These are phyloP conservation scores for Podospora didyma DNA, from an alignment of 495 filamentous ascomycete species.

Conservation along the genomic window DNA sequence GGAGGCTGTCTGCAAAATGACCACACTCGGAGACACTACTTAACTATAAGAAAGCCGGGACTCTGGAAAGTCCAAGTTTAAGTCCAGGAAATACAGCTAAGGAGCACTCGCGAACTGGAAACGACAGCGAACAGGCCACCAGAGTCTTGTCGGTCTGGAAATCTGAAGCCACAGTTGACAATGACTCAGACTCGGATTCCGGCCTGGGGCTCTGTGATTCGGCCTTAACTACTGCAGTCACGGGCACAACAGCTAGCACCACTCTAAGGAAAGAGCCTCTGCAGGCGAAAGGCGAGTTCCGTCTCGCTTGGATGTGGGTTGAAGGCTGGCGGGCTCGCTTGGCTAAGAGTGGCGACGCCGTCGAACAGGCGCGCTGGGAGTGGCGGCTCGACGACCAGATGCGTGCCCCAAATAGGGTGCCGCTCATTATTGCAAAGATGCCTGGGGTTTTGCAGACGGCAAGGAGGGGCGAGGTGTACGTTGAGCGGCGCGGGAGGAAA, in stretches of 20 bases:
- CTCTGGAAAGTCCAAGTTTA: too few species aligned
- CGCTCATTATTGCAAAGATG: conserved; percentile 4
- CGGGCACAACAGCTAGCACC: too few species aligned
- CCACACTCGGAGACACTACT: conserved; percentile 24
- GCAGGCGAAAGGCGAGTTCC: conserved; percentile 5
- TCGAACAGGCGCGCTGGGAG: conserved; percentile 19
- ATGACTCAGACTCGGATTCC: neutral
- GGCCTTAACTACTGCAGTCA: too few species aligned
- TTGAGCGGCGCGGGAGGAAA: neutral
- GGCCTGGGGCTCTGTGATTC: too few species aligned
- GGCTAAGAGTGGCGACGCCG: conserved; percentile 9
- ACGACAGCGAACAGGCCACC: neutral
- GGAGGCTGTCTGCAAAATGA: conserved; percentile 15
- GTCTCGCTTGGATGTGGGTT: conserved; percentile 19
- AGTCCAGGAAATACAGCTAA: too few species aligned
- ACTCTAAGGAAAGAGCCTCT: neutral
- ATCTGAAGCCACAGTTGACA: neutral
- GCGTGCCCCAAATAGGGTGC: neutral
- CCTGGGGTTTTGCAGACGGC: neutral
- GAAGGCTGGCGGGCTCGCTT: conserved; percentile 23
- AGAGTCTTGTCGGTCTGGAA: neutral
- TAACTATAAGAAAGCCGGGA: too few species aligned
- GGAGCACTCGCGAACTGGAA: too few species aligned
- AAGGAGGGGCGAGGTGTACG: neutral
- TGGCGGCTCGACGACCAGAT: conserved; percentile 7